Evolutionary conservation across 108 stramenopile genomes (phyloP).

Genomic region (Nitzschia putrida): DNA sequence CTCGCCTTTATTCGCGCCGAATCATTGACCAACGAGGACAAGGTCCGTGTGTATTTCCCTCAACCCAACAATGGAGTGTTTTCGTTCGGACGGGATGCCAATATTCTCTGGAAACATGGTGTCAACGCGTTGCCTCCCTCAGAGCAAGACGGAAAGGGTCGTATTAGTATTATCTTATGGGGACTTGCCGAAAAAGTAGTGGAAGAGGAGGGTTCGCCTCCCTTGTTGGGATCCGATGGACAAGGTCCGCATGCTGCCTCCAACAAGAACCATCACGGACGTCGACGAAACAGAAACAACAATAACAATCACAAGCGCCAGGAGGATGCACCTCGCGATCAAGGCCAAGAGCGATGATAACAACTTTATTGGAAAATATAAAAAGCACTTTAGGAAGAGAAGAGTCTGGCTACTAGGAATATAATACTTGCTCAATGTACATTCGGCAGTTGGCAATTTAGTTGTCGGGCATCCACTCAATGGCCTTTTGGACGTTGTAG

Average conservation of each 20-base stretch:
- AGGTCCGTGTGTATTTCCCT: conserved; percentile 76
- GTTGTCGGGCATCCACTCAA: conserved; percentile 53
- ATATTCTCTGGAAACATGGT: conserved; percentile 85
- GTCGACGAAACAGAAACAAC: neutral
- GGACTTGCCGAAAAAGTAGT: conserved; percentile 60
- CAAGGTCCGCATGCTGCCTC: conserved; percentile 61
- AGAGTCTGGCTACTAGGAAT: too few species aligned
- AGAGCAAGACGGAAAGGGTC: conserved; percentile 69
- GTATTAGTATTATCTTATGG: conserved; percentile 86
- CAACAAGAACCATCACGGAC: neutral
- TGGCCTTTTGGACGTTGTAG: conserved; percentile 52
- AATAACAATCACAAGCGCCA: conserved; percentile 9
- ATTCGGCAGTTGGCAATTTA: too few species aligned
- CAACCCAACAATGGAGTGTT: conserved; percentile 87
- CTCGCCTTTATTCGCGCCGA: conserved; percentile 73
- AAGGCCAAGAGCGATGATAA: neutral
- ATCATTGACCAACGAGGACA: conserved; percentile 5
- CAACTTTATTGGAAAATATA: too few species aligned
- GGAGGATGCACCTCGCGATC: neutral
- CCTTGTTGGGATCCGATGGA: conserved; percentile 73
- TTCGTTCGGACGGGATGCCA: conserved; percentile 83
- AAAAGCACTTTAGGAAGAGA: too few species aligned
- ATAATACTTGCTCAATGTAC: too few species aligned
- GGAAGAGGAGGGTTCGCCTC: conserved; percentile 80
- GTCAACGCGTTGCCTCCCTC: conserved; percentile 67